Conservation (phyloP, 805 yeast genomes). For the Priceomyces melissophilus region DNA sequence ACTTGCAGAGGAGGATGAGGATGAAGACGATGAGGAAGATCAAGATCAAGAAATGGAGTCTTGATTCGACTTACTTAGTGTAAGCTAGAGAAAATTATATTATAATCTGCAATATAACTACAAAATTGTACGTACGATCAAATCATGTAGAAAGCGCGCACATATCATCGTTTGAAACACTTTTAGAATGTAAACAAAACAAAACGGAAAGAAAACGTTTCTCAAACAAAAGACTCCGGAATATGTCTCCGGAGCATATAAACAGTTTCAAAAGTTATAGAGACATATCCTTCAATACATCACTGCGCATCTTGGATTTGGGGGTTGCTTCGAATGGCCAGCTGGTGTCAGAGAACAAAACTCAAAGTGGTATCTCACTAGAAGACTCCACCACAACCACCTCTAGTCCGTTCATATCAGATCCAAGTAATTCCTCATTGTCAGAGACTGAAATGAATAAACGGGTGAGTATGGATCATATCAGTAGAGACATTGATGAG, state of each 20-base stretch:
- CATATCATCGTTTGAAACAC: slow-evolving; percentile 2
- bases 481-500: not conserved
- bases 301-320: not conserved
- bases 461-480: not conserved
- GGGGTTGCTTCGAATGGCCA: too few relatives aligned
- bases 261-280: not conserved
- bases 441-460: not conserved
- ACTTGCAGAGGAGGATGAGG: slow-evolving; percentile 78
- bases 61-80: not conserved
- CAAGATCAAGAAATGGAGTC: slow-evolving; percentile 55
- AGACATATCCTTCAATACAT: slow-evolving; percentile 1
- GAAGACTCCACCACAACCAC: slow-evolving; percentile 1
- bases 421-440: slow-evolving; percentile 10
- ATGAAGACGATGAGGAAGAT: slow-evolving; percentile 71
- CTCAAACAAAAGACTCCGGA: too few relatives aligned
- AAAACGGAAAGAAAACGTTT: not conserved
- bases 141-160: not conserved
- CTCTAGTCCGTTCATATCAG: slow-evolving; percentile 14
- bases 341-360: not conserved
- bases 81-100: not conserved
- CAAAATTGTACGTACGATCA: too few relatives aligned
- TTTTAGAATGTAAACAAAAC: slow-evolving; percentile 1
- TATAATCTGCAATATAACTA: not conserved
- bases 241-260: too few relatives aligned
- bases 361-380: not conserved